These are phyloP conservation scores for Penicillium crustosum DNA, from an alignment of 2,329 filamentous ascomycete species.

Conservation along the genomic window DNA sequence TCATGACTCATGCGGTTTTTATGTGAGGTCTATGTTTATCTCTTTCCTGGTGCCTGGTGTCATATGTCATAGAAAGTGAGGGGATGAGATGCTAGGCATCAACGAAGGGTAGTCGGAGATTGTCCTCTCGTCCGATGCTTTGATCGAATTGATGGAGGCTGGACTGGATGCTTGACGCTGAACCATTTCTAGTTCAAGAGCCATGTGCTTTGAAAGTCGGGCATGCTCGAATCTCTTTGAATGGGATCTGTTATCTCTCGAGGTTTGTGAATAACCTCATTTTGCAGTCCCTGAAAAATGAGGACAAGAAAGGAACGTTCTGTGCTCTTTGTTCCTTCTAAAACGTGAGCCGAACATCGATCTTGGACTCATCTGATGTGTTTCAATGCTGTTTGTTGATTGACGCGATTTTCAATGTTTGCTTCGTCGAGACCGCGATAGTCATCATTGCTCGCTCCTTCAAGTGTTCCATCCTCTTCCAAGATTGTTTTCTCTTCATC, in stretches of 20 bases:
- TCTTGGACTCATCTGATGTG: not conserved
- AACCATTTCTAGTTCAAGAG: not conserved
- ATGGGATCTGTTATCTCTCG: not conserved
- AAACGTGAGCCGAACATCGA: not conserved
- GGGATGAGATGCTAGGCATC: not conserved
- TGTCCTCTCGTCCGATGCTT: not conserved
- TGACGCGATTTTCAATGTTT: not conserved
- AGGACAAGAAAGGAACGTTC: not conserved
- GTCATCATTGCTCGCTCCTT: too few relatives aligned
- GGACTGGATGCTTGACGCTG: not conserved
- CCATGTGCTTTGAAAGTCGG: not conserved
- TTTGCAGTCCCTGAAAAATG: not conserved
- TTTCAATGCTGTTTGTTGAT: not conserved
- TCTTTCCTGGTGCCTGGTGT: conserved; percentile 1
- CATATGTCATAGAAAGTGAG: not conserved
- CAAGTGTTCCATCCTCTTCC: too few relatives aligned
- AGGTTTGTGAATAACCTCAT: not conserved
- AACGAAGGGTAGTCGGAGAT: not conserved
- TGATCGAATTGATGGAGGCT: too few relatives aligned
- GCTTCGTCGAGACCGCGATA: not conserved
- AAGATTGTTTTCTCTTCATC: not conserved
- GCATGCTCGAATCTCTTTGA: not conserved
- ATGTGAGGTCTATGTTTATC: not conserved
- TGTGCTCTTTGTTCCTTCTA: not conserved
- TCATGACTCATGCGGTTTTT: not conserved